Evolutionary conservation across 2,329 filamentous ascomycete genomes (phyloP), one percentile per base, ranked within the genome.

Genomic region (Epichloe hybrida): DNA sequence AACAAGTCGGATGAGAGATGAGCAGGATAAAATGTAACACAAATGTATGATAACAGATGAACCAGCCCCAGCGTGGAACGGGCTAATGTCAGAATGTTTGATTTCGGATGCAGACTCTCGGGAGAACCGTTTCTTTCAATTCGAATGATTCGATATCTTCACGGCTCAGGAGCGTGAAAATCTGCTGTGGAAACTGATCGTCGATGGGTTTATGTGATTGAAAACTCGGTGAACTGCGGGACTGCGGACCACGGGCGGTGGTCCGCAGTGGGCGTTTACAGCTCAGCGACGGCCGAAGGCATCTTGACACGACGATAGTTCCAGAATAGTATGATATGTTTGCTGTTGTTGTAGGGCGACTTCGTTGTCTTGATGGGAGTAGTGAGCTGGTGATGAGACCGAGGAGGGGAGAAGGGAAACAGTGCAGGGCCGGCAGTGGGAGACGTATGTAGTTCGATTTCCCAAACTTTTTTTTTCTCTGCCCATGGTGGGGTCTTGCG

Each of bases 191-290:
- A 66, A 77, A 83, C 80, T 83, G 83, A 78, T 55, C 76, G 81
- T 85, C 81, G 77, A 81, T 44, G 58, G 52, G 58, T 41, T 51
- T 36, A 58, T 53, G 53, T 58, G 55, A 55, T 62, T 66, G 78
- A 74, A 72, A 77, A 74, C 76, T 88, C 84, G 81, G 74, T 82
- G 83, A 84, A 83, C 86, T 88, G 84, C 81, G 81, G 84, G 84
- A 88, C 86, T 89, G 80, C 82, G 79, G 78, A 79, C 80, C 79
- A 76, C 56, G 66, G 63, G 41, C 47, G 27, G 53, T 48, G 63
- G 75, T 80, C 81, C 83, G 83, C 81, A 89, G 85, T 83, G 82
- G 81, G 79, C 72, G 79, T 88, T 90, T 89, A 94, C 84, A 91
- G 86, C 85, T 84, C 84, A 86, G 81, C 83, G 83, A 85, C 74